These are phyloP conservation scores for Jaltomata sinuosa DNA, from an alignment of 257 asterid species.

Conservation along the genomic window DNA sequence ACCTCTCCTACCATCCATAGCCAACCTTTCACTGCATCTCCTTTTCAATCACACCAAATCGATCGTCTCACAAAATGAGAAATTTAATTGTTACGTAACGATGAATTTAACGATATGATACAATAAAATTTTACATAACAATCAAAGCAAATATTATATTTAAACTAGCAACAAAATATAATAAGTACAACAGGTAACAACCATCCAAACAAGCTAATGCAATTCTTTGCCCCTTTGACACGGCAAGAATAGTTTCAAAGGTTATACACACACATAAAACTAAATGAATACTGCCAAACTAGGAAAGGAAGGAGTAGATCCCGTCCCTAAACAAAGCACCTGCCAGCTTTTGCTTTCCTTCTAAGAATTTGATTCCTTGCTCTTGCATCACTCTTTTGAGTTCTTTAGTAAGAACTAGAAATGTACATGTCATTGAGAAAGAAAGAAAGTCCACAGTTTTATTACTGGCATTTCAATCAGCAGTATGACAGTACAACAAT, in stretches of 20 bases:
- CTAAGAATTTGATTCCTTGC: not conserved
- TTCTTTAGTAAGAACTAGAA: not conserved
- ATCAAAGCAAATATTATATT: too few relatives aligned
- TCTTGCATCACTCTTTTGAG: not conserved
- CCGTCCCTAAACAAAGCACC: not conserved
- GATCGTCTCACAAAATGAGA: too few relatives aligned
- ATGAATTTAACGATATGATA: too few relatives aligned
- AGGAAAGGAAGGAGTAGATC: not conserved
- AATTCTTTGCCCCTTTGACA: conserved; percentile 2
- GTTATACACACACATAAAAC: not conserved
- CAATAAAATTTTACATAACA: too few relatives aligned
- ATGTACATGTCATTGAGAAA: not conserved
- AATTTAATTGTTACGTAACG: too few relatives aligned
- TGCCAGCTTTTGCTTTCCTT: not conserved
- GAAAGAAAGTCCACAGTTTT: not conserved
- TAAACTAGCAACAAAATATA: too few relatives aligned
- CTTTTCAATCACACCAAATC: too few relatives aligned
- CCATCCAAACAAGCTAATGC: too few relatives aligned
- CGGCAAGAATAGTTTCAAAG: not conserved
- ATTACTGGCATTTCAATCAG: not conserved
- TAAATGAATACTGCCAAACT: not conserved
- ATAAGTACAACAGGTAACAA: too few relatives aligned
- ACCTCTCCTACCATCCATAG: too few relatives aligned
- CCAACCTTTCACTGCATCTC: too few relatives aligned
- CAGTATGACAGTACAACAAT: not conserved